Conservation (phyloP, 176 grass and related monocot species). For the Aegilops speltoides region DNA sequence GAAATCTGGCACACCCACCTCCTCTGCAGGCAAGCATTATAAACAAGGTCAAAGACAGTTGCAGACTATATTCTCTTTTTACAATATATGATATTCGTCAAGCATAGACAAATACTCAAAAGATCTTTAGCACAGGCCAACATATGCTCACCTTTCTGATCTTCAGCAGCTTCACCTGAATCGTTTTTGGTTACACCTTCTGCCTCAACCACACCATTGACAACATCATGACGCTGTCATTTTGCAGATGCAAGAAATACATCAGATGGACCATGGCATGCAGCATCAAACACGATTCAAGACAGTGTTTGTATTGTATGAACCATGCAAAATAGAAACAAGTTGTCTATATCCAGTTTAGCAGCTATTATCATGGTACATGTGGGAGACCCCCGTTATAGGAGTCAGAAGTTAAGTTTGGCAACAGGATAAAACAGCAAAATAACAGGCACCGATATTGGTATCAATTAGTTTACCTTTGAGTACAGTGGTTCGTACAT, state of each 20-base stretch:
- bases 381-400: background rate
- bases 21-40: conserved; percentile 32
- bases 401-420: background rate
- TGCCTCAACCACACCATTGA: conserved; percentile 75
- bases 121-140: background rate
- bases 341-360: background rate
- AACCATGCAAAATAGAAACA: background rate
- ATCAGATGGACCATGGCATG: conserved; percentile 7
- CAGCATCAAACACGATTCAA: conserved; percentile 10
- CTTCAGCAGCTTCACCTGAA: conserved; percentile 46
- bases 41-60: background rate
- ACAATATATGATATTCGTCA: background rate
- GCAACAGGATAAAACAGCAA: background rate
- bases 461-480: conserved; percentile 47
- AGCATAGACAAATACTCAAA: background rate
- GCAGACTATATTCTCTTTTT: background rate
- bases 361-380: background rate
- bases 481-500: conserved; percentile 83
- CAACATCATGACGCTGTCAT: conserved; percentile 80
- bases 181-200: conserved; percentile 57
- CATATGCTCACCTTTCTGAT: conserved; percentile 33
- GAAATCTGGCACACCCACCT: conserved; percentile 89
- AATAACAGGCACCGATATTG: background rate
- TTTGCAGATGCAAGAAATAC: conserved; percentile 21
- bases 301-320: background rate